Base-by-base conservation (phyloP, 2,329 filamentous ascomycete species). In the Phyllosticta citrichinensis region DNA sequence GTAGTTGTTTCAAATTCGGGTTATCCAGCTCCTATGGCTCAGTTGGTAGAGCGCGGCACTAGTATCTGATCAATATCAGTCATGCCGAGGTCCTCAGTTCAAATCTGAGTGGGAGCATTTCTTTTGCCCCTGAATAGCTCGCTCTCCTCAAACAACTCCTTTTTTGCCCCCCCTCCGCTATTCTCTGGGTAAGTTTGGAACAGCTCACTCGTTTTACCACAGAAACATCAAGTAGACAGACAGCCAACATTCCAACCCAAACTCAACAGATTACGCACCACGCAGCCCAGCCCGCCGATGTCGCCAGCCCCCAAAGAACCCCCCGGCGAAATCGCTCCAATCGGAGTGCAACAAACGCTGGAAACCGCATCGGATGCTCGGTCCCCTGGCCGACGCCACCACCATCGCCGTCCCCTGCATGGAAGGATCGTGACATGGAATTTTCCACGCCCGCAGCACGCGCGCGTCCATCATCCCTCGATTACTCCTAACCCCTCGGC, bases 41-140 rank as follows among this genome's bases (percentile, higher is more conserved):
- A 60, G 58, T 60, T 60, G 58, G 58, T 60, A 60, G 58, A 60
- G 58, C 58, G 58, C 58, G 58, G 58, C 58, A 60, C 58, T 60
- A 60, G 58, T 60, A 60, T 2, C 12, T 54, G 51, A 25, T 40
- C 14, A 4, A 10, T 14, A 12, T 47, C 51, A 54, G 56, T 19
- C 6, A 60, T 60, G 58, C 58, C 58, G 58, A 60, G 58, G 58
- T 60, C 58, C 58, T 60, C 52, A 60, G 58, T 60, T 60, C 58
- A 56, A 60, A 60, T 60, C 58, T 60, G 52, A 60, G 58, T 60
- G 58, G 58, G 52, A 60, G 58, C 52, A 10, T 20, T 56, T 24
- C 35, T 60, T 60, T 60, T 60, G 40, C n/a, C 11, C 3, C 40
- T 40, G 3, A 8, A n/a, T 5, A 40, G 11, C 8, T 11, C 8